phyloP scores from a whole-genome alignment of 345 rosid genomes.

The Durio zibethinus region DNA sequence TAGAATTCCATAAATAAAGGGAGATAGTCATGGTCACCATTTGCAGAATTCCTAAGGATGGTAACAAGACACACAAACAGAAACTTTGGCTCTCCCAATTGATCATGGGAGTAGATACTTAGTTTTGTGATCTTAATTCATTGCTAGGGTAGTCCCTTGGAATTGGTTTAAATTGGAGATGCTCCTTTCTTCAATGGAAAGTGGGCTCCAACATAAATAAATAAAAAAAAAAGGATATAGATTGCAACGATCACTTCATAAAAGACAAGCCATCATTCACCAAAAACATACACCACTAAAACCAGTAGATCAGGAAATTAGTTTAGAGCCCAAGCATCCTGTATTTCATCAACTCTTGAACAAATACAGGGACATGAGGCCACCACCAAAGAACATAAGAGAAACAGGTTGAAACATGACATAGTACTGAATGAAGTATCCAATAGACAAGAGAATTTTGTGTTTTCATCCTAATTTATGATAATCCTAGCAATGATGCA shows the following conservation, averaged over 20 bases:
- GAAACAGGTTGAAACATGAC: neutral
- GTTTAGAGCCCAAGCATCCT: neutral
- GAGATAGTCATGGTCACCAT: neutral
- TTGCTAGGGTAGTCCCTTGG: neutral
- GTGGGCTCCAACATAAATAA: neutral
- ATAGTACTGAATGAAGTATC: neutral
- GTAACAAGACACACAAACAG: neutral
- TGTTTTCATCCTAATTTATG: neutral
- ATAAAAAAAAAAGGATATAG: neutral
- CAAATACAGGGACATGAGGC: neutral
- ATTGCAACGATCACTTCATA: neutral
- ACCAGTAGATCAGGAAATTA: neutral
- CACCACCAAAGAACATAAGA: neutral
- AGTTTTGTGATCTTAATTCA: neutral
- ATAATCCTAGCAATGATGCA: neutral
- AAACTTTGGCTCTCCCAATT: neutral
- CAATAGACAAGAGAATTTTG: neutral
- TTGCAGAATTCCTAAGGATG: neutral
- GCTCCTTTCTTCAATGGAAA: neutral
- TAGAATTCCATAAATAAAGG: neutral
- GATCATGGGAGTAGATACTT: neutral
- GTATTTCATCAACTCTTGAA: neutral
- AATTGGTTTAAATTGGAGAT: neutral
- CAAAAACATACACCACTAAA: neutral
- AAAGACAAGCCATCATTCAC: neutral